A percentile compares a stretch with the other conserved stretches of the same genome.
Evolutionary conservation across 1,284 basidiomycete species (phyloP).

Genomic region (Fomes fomentarius): DNA sequence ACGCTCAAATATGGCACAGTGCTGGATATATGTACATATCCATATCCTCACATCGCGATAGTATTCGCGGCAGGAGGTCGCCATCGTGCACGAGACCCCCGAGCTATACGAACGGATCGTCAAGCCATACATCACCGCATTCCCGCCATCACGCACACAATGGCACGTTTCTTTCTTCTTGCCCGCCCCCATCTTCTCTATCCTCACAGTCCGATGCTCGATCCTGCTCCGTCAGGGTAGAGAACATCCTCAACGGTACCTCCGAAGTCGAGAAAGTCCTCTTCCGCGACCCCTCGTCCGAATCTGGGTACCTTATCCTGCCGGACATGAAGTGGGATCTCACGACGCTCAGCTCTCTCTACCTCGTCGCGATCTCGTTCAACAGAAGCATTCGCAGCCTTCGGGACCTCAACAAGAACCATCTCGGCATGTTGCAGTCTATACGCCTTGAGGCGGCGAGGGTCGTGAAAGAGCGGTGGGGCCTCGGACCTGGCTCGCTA

Average conservation of each 20-base stretch:
- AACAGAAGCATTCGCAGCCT: slow-evolving; percentile 65
- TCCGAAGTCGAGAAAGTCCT: slow-evolving; percentile 84
- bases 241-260: slow-evolving; percentile 81
- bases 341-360: slow-evolving; percentile 68
- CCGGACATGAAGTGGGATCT: slow-evolving; percentile 97
- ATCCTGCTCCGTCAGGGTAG: slow-evolving; percentile 66
- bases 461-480: slow-evolving; percentile 65
- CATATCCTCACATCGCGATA: slow-evolving; percentile 36
- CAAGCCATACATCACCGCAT: slow-evolving; percentile 75
- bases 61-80: slow-evolving; percentile 78
- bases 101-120: slow-evolving; percentile 72
- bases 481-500: slow-evolving; percentile 59
- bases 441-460: slow-evolving; percentile 62
- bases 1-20: slow-evolving; percentile 8
- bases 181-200: neutral
- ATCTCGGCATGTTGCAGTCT: slow-evolving; percentile 70
- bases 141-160: slow-evolving; percentile 76
- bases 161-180: slow-evolving; percentile 56
- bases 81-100: slow-evolving; percentile 84
- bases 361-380: slow-evolving; percentile 74
- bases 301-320: slow-evolving; percentile 76
- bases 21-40: no score
- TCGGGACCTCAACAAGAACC: slow-evolving; percentile 66
- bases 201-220: neutral
- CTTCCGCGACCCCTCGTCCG: slow-evolving; percentile 57